A percentile compares a stretch with the other conserved stretches of the same genome.
phyloP scores from a whole-genome alignment of 176 grass and related monocot genomes.

The Avena eriantha region DNA sequence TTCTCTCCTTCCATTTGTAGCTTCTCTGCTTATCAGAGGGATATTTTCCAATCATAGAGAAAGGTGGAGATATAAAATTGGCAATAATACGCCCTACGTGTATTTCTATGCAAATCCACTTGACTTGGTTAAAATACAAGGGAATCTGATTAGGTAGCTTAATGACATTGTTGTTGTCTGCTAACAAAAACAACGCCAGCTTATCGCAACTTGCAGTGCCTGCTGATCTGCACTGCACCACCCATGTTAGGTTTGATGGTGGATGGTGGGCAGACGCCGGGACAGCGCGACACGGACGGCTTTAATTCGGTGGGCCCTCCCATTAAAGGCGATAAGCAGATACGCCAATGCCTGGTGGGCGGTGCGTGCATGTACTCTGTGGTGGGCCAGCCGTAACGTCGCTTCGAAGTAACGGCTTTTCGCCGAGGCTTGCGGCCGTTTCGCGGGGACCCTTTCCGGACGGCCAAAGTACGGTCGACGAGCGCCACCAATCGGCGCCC shows the following conservation, averaged over 20 bases:
- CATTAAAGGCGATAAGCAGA: constrained; percentile 32
- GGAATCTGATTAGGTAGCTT: not conserved
- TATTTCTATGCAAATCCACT: not conserved
- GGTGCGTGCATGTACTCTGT: too few relatives aligned
- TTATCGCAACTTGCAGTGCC: constrained; percentile 18
- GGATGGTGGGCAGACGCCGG: not conserved
- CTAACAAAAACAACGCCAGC: not conserved
- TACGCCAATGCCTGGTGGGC: not conserved
- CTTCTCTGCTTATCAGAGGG: too few relatives aligned
- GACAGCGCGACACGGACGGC: constrained; percentile 17
- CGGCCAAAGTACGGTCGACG: not conserved
- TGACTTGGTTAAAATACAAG: not conserved
- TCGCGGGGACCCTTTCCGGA: not conserved
- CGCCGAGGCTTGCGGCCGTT: not conserved
- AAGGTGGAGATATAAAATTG: not conserved
- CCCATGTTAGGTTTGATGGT: not conserved
- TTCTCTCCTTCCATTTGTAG: not conserved
- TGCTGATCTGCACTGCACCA: not conserved
- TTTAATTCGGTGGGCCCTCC: not conserved
- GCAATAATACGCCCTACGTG: not conserved
- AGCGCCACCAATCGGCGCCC: not conserved
- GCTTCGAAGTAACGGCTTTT: constrained; percentile 27
- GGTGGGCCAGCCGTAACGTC: not conserved
- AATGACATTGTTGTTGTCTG: constrained; percentile 10
- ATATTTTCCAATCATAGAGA: not conserved